Conservation (phyloP, 768 basidiomycete genomes). For the Fomitopsis pulvina region DNA sequence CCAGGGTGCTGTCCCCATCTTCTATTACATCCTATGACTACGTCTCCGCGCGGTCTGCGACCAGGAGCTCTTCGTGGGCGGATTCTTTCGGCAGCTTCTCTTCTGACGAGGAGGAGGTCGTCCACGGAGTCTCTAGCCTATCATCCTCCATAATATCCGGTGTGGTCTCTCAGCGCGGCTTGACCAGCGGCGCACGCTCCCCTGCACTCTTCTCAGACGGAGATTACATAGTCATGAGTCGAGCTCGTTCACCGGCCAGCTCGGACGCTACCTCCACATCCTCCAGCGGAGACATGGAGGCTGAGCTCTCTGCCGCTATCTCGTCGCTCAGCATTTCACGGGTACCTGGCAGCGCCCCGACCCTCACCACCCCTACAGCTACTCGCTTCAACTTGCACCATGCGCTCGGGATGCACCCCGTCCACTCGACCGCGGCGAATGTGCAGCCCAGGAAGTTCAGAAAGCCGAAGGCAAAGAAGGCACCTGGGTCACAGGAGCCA, state of each 20-base stretch:
- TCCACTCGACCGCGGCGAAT: not conserved
- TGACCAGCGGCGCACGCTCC: slow-evolving; percentile 12
- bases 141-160: slow-evolving; percentile 23
- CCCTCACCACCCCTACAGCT: not conserved
- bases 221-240: slow-evolving; percentile 45
- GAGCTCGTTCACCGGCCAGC: slow-evolving; percentile 21
- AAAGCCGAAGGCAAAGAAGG: slow-evolving; percentile 3
- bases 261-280: not conserved
- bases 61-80: slow-evolving; percentile 7
- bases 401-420: not conserved
- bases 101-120: slow-evolving; percentile 46
- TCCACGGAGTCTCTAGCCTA: slow-evolving; percentile 34
- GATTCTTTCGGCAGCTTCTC: slow-evolving; percentile 17
- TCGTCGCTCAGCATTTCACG: slow-evolving; percentile 11
- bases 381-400: slow-evolving; percentile 1
- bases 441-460: not conserved
- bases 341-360: not conserved
- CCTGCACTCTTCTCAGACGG: slow-evolving; percentile 34
- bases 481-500: not conserved
- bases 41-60: slow-evolving; percentile 18
- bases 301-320: slow-evolving; percentile 13
- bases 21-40: slow-evolving; percentile 26
- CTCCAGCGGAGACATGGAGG: slow-evolving; percentile 1
- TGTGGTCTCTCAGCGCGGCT: slow-evolving; percentile 12
- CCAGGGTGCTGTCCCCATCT: slow-evolving; percentile 13